Conservation (phyloP, 495 filamentous ascomycete genomes). For the Clohesyomyces aquaticus region DNA sequence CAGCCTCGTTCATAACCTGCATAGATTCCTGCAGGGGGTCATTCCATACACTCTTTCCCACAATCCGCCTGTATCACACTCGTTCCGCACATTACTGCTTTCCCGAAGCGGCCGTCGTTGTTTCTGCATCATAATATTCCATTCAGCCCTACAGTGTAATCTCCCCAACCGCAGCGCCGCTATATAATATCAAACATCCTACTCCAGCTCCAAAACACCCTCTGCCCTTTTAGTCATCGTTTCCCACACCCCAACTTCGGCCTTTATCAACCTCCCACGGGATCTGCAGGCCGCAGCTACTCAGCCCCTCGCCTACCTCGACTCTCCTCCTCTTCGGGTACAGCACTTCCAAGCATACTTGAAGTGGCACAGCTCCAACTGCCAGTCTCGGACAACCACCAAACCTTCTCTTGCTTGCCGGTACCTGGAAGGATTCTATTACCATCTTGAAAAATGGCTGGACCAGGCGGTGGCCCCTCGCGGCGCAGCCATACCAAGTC, state of each 20-base stretch:
- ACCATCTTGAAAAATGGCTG: conserved; percentile 57
- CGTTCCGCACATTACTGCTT: conserved; percentile 26
- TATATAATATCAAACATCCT: conserved; percentile 38
- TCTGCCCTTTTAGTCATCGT: conserved; percentile 37
- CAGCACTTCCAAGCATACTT: neutral
- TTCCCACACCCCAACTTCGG: conserved; percentile 10
- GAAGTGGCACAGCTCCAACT: conserved; percentile 1
- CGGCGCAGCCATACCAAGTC: conserved; percentile 94
- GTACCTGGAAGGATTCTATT: neutral
- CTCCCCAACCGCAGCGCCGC: conserved; percentile 15
- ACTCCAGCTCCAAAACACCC: conserved; percentile 22
- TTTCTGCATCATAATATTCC: conserved; percentile 21
- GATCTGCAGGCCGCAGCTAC: conserved; percentile 39
- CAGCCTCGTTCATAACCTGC: conserved; percentile 39
- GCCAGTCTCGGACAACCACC: neutral
- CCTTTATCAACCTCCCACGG: conserved; percentile 33
- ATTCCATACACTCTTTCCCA: conserved; percentile 28
- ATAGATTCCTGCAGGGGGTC: conserved; percentile 38
- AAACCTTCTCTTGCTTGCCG: neutral
- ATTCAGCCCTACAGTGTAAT: conserved; percentile 39
- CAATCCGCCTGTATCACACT: conserved; percentile 24
- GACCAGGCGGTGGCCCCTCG: conserved; percentile 72
- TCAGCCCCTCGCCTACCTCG: conserved; percentile 31
- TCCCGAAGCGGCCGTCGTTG: conserved; percentile 3
- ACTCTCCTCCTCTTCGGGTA: conserved; percentile 11